phyloP scores from a whole-genome alignment of 2,329 filamentous ascomycete genomes.

The Alternaria solani region DNA sequence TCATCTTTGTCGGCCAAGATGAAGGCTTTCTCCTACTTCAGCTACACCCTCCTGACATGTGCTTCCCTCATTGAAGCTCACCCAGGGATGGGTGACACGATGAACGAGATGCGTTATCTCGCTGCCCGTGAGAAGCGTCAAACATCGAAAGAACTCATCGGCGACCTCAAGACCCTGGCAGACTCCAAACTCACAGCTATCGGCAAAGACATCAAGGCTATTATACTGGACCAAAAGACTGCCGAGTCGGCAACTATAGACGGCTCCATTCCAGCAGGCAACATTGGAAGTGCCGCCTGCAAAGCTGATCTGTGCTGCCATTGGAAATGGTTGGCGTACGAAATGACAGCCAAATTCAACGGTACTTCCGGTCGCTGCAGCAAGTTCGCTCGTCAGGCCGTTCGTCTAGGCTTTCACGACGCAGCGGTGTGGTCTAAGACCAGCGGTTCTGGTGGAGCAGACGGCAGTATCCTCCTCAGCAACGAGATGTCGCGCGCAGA shows the following conservation, averaged over 20 bases:
- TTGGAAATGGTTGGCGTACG: constrained; percentile 48
- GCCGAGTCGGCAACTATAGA: constrained; percentile 35
- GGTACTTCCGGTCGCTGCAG: constrained; percentile 46
- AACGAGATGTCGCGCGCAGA: constrained; percentile 39
- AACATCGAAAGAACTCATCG: constrained; percentile 44
- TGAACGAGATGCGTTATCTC: constrained; percentile 29
- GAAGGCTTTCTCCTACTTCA: constrained; percentile 22
- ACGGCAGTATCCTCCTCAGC: constrained; percentile 45
- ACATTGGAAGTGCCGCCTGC: constrained; percentile 44
- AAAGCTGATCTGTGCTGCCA: constrained; percentile 47
- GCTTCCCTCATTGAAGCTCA: constrained; percentile 28
- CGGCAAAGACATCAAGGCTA: constrained; percentile 47
- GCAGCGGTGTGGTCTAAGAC: constrained; percentile 44
- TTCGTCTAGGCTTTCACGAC: constrained; percentile 47
- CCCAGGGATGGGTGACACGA: constrained; percentile 41
- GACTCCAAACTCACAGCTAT: constrained; percentile 42
- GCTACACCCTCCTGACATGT: constrained; percentile 29
- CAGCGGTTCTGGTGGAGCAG: constrained; percentile 40
- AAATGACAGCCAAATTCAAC: constrained; percentile 47
- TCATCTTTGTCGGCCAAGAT: constrained; percentile 6
- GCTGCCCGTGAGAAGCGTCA: constrained; percentile 31
- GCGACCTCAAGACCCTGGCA: constrained; percentile 44
- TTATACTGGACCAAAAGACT: constrained; percentile 37
- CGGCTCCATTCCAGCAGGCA: constrained; percentile 35
- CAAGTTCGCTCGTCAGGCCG: constrained; percentile 43